phyloP scores from a whole-genome alignment of 352 stramenopile species.

The Phytophthora citrophthora region DNA sequence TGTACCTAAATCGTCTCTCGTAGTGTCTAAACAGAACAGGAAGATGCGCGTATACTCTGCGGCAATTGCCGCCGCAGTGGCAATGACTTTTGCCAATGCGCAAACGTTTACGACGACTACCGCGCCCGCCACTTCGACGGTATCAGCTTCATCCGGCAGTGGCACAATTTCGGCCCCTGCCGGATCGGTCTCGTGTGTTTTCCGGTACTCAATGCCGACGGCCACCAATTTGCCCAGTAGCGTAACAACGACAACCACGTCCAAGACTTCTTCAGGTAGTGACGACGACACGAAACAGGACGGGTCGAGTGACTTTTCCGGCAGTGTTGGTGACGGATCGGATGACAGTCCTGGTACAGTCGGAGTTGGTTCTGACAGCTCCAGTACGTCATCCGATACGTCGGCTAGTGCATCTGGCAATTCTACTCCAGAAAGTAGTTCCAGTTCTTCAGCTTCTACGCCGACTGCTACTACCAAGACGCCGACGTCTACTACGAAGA shows the following conservation, averaged over 20 bases:
- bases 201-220: conserved; percentile 64
- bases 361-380: conserved; percentile 17
- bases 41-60: conserved; percentile 27
- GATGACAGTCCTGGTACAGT: conserved; percentile 12
- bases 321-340: conserved; percentile 28
- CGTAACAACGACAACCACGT: conserved; percentile 28
- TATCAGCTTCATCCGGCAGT: conserved; percentile 50
- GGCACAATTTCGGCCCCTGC: conserved; percentile 19
- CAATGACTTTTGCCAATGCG: conserved; percentile 27
- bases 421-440: conserved; percentile 9
- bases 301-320: conserved; percentile 19
- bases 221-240: conserved; percentile 48
- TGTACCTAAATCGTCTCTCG: conserved; percentile 19
- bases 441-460: conserved; percentile 10
- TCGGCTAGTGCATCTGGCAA: conserved; percentile 1
- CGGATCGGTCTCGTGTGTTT: conserved; percentile 48
- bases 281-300: conserved; percentile 10
- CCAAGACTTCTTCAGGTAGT: conserved; percentile 27
- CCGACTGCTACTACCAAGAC: conserved; percentile 34
- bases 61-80: conserved; percentile 16
- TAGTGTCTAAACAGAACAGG: conserved; percentile 4
- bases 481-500: conserved; percentile 29
- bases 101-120: conserved; percentile 46
- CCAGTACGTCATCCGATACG: conserved; percentile 4
- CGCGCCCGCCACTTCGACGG: not conserved